Conservation (phyloP, 768 basidiomycete genomes). For the Coprinopsis marcescibilis region DNA sequence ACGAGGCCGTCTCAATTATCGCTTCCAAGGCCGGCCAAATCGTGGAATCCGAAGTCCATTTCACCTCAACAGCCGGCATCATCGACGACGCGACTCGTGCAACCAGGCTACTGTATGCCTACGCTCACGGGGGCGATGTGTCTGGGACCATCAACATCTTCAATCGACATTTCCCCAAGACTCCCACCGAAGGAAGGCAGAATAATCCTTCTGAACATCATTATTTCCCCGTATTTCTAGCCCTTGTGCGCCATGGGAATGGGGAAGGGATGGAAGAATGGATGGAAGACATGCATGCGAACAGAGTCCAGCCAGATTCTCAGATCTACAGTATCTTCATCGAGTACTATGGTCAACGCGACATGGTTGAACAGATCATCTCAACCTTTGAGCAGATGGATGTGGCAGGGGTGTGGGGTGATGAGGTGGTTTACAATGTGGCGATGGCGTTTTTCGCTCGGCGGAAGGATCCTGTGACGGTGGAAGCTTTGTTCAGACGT, state of each 20-base stretch:
- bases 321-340: not conserved
- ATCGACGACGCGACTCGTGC: not conserved
- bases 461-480: conserved; percentile 39
- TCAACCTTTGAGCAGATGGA: conserved; percentile 1
- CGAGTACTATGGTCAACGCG: conserved; percentile 6
- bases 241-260: conserved; percentile 43
- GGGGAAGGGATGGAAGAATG: conserved; percentile 45
- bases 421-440: conserved; percentile 4
- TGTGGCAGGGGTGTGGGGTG: not conserved
- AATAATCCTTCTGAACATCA: conserved; percentile 15
- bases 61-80: too few species aligned
- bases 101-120: not conserved
- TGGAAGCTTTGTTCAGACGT: conserved; percentile 46
- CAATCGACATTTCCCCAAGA: conserved; percentile 44
- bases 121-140: conserved; percentile 31
- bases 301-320: not conserved
- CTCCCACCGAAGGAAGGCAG: conserved; percentile 17
- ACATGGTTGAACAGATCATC: not conserved
- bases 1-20: too few species aligned
- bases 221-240: conserved; percentile 53
- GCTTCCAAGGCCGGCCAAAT: not conserved
- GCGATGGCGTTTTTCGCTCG: conserved; percentile 29
- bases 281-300: conserved; percentile 33
- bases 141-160: conserved; percentile 43
- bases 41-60: conserved; percentile 9